Evolutionary conservation across 2,329 filamentous ascomycete species (phyloP).

Genomic region (Emergomyces pasteurianus): DNA sequence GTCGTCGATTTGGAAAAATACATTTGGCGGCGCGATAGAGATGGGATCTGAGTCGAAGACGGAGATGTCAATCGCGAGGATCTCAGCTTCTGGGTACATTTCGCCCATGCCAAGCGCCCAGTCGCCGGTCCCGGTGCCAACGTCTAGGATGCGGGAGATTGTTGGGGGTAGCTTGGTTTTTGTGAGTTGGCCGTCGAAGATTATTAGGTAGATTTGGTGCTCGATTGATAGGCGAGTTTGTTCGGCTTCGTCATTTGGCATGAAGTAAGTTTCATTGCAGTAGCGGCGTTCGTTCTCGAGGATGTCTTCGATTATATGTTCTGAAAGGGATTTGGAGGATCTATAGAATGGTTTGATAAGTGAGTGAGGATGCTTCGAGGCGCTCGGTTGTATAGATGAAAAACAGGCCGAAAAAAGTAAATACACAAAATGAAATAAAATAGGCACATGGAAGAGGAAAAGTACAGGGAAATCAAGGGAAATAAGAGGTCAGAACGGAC

Average conservation of each 20-base stretch:
- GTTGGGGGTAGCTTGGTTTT: conserved; percentile 19
- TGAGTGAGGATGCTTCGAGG: not conserved
- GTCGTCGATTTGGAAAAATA: conserved; percentile 40
- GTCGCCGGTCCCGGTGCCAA: conserved; percentile 40
- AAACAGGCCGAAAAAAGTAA: not conserved
- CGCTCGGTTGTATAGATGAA: not conserved
- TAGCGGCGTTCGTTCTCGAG: conserved; percentile 50
- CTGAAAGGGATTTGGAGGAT: conserved; percentile 26
- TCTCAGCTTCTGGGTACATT: conserved; percentile 32
- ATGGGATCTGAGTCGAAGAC: conserved; percentile 31
- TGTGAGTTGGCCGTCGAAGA: conserved; percentile 25
- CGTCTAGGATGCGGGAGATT: conserved; percentile 25
- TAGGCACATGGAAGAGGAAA: no score
- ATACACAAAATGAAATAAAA: not conserved
- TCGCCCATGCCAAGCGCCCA: conserved; percentile 39
- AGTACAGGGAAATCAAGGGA: not conserved
- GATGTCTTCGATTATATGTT: conserved; percentile 39
- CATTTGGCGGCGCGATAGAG: conserved; percentile 25
- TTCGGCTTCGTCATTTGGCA: conserved; percentile 56
- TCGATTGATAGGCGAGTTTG: conserved; percentile 50
- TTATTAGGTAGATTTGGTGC: conserved; percentile 49
- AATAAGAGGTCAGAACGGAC: not conserved
- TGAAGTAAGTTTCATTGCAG: conserved; percentile 51
- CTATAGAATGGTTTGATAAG: conserved; percentile 13
- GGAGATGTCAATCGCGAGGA: conserved; percentile 36